These are phyloP conservation scores for Monosporascus sp. DNA, from an alignment of 2,329 filamentous ascomycete genomes.

Conservation along the genomic window DNA sequence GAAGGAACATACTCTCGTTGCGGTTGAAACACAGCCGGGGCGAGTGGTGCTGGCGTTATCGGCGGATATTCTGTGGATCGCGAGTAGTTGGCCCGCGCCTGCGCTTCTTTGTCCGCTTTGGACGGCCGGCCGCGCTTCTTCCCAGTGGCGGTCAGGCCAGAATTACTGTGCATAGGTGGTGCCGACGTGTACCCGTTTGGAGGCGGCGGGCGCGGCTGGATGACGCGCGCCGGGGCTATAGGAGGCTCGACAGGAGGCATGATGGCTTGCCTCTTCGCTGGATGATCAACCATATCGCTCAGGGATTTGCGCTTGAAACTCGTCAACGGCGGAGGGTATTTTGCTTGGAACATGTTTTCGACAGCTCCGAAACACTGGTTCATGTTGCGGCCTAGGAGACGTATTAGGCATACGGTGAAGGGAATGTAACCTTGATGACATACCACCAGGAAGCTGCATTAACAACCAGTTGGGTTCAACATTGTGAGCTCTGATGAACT, in stretches of 20 bases:
- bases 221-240: slow-evolving; percentile 19
- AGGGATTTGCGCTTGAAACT: slow-evolving; percentile 32
- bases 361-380: slow-evolving; percentile 39
- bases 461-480: slow-evolving; percentile 41
- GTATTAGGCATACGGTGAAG: slow-evolving; percentile 2
- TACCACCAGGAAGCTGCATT: slow-evolving; percentile 45
- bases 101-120: slow-evolving; percentile 37
- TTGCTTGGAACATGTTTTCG: slow-evolving; percentile 31
- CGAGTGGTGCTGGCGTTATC: slow-evolving; percentile 25
- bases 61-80: slow-evolving; percentile 25
- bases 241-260: slow-evolving; percentile 22
- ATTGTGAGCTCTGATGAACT: slow-evolving; percentile 39
- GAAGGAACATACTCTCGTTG: slow-evolving; percentile 27
- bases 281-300: slow-evolving; percentile 27
- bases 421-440: slow-evolving; percentile 14
- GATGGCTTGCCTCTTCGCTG: slow-evolving; percentile 28
- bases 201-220: slow-evolving; percentile 27
- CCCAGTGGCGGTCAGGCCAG: slow-evolving; percentile 20
- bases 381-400: slow-evolving; percentile 38
- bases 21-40: slow-evolving; percentile 15
- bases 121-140: slow-evolving; percentile 43
- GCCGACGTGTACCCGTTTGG: slow-evolving; percentile 21
- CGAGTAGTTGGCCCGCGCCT: slow-evolving; percentile 25
- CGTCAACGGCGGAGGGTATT: slow-evolving; percentile 25
- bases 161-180: slow-evolving; percentile 11